Base-by-base conservation (phyloP, 345 rosid species). In the Brassica nigra region DNA sequence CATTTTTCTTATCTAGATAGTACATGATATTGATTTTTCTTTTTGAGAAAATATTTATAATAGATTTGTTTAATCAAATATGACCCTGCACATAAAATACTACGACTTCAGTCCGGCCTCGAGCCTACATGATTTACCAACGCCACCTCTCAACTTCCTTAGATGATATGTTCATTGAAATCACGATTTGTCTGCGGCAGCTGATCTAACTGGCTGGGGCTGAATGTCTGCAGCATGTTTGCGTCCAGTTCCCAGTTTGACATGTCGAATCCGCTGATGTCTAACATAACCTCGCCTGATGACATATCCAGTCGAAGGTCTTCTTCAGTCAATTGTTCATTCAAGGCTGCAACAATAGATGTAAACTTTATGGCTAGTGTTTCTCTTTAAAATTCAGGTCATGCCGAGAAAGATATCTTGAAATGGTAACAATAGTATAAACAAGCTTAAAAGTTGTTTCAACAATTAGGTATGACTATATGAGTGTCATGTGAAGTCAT, bases 131-230 rank as follows among this genome's bases (percentile, higher is more conserved):
- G 54, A 47, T 47, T 47, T 12, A 12, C 54, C 54, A 47, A 49
- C 18, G 57, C 57, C 57, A 57, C 34, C 36, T 36, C 57, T 27
- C 68, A 74, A 63, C 47, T 47, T 73, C 29, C 20, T 64, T 49
- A 52, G 20, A 52, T 52, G 57, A 15, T n/a, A 14, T 49, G 57
- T 52, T 52, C 57, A 52, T 5, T 52, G 20, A 52, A 2, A 52
- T 52, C 57, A n/a, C n/a, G 5, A 52, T n/a, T 14, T 47, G 44
- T 0, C 12, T 42, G 49, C n/a, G 5, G 49, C 49, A 2, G 14
- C 49, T 42, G n/a, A 2, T 42, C 49, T 10, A 42, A 10, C n/a
- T 42, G n/a, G n/a, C 12, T 10, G 49, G 12, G 49, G n/a, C 11
- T 6, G 37, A 34, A 34, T 0, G 37, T 42, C 39, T 4, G 39